Conservation (phyloP, 169 alveolate species). For the Eimeria zaria region DNA sequence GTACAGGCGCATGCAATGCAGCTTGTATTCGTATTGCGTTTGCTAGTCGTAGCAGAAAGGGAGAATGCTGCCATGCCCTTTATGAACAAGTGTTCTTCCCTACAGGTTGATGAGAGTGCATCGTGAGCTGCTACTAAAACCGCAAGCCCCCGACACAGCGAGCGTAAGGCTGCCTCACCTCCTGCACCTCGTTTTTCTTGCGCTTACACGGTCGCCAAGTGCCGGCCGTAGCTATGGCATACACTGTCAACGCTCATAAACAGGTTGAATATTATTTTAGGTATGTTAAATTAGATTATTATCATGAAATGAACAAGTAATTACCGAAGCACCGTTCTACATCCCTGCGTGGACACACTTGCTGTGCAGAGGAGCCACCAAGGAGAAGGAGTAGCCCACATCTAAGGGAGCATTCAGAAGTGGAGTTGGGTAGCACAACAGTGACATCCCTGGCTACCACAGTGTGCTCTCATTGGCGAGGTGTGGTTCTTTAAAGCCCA, state of each 20-base stretch:
- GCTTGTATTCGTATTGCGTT: neutral
- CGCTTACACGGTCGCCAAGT: neutral
- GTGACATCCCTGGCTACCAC: neutral
- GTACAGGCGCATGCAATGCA: neutral
- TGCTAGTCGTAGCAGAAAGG: too few species aligned
- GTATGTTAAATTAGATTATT: neutral
- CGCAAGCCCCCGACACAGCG: neutral
- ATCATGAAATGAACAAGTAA: neutral
- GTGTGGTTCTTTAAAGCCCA: neutral
- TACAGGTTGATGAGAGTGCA: neutral
- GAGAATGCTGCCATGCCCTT: neutral
- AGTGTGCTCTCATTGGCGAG: neutral
- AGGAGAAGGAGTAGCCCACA: neutral
- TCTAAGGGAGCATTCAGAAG: neutral
- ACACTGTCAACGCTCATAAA: neutral
- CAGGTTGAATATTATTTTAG: neutral
- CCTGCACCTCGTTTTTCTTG: constrained; percentile 4
- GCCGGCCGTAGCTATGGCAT: neutral
- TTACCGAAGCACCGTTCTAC: neutral
- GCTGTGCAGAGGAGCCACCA: neutral
- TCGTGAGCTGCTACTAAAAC: neutral
- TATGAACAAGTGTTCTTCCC: neutral
- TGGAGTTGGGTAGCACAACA: neutral
- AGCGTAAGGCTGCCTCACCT: neutral
- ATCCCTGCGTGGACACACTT: neutral